Conservation (phyloP, 164 flowering plant genomes). For the Cinnamomum chago region DNA sequence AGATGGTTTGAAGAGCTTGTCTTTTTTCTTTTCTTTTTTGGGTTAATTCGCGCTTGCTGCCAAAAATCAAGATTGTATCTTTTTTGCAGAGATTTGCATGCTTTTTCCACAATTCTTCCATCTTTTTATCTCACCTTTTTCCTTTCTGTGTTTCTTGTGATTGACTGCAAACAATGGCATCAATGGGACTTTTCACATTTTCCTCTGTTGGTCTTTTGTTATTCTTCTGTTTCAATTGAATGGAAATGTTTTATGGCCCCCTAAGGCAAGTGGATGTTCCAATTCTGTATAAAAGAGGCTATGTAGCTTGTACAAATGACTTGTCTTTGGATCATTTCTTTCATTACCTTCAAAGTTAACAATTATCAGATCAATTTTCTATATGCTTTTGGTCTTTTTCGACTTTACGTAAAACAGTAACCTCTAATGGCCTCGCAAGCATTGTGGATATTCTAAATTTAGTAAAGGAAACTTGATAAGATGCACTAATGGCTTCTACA, state of each 20-base stretch:
- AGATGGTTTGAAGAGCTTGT: background rate
- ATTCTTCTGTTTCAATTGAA: background rate
- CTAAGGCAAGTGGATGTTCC: background rate
- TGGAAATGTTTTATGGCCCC: background rate
- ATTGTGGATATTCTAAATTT: slow-evolving; percentile 13
- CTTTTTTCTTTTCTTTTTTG: background rate
- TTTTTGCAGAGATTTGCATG: slow-evolving; percentile 1
- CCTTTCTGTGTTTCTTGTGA: background rate
- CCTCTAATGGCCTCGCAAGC: background rate
- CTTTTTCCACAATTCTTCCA: slow-evolving; percentile 1
- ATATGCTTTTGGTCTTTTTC: background rate
- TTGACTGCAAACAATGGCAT: background rate
- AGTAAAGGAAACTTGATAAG: background rate
- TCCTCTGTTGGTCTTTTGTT: background rate
- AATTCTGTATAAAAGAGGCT: background rate
- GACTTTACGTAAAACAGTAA: too few relatives aligned
- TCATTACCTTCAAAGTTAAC: background rate
- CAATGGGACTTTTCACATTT: too few relatives aligned
- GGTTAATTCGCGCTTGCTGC: background rate
- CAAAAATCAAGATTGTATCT: background rate
- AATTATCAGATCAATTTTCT: background rate
- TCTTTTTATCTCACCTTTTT: background rate
- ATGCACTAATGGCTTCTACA: background rate
- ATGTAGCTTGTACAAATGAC: background rate
- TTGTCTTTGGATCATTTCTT: background rate